Conservation (phyloP, 768 basidiomycete genomes). For the Terana coerulea region DNA sequence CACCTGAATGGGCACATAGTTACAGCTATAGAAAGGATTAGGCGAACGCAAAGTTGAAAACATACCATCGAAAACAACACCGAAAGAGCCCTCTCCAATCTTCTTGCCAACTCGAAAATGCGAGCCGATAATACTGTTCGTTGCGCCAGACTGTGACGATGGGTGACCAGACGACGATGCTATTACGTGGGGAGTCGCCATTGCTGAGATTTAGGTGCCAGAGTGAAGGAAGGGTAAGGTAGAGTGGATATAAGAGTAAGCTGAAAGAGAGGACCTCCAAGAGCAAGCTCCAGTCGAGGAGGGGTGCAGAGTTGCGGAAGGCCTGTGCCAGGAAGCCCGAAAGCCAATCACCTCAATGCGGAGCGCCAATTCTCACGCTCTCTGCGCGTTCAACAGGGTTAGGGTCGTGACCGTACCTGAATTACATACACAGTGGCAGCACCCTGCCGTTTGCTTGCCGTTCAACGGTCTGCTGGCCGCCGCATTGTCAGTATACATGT, state of each 20-base stretch:
- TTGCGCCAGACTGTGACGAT: constrained; percentile 51
- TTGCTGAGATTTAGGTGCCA: constrained; percentile 27
- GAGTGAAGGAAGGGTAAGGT: constrained; percentile 15
- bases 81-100: constrained; percentile 99
- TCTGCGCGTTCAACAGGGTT: constrained; percentile 2
- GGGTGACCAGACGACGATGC: constrained; percentile 72
- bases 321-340: constrained; percentile 8
- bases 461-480: no score
- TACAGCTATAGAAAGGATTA: not conserved
- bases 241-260: constrained; percentile 13
- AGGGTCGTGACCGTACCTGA: not conserved
- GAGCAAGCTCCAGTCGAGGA: constrained; percentile 5
- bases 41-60: constrained; percentile 12
- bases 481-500: no score
- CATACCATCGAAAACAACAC: constrained; percentile 93
- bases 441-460: no score
- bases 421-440: no score
- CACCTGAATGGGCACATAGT: constrained; percentile 45
- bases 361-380: constrained; percentile 14
- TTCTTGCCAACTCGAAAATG: constrained; percentile 94
- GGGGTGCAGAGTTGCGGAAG: constrained; percentile 6
- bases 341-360: constrained; percentile 11
- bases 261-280: constrained; percentile 11
- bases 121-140: constrained; percentile 73
- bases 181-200: constrained; percentile 84